Percentiles rank a stretch among this genome's conserved stretches.
phyloP scores from a whole-genome alignment of 371 early-diverging fungal species.

The Mucor circinelloides region DNA sequence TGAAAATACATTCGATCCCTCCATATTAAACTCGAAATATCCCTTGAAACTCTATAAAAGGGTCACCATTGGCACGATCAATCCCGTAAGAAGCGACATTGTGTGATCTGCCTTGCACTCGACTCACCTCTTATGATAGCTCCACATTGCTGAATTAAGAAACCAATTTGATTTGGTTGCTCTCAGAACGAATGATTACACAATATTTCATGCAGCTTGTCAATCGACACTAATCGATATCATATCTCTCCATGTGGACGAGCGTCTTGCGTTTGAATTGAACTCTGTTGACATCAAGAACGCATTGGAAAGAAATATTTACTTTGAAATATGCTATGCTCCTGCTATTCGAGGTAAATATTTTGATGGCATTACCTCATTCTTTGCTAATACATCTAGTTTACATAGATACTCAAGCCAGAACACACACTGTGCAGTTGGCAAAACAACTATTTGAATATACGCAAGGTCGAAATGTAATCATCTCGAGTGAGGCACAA shows the following conservation, averaged over 20 bases:
- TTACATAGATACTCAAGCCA: conserved; percentile 31
- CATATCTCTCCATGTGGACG: conserved; percentile 72
- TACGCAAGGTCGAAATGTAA: conserved; percentile 23
- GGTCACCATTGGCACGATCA: conserved; percentile 31
- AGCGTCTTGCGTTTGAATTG: conserved; percentile 78
- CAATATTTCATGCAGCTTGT: conserved; percentile 75
- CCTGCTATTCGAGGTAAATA: conserved; percentile 71
- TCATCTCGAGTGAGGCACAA: conserved; percentile 39
- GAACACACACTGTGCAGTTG: conserved; percentile 29
- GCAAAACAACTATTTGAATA: conserved; percentile 29
- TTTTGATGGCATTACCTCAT: not conserved
- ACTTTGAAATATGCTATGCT: conserved; percentile 83
- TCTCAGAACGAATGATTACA: conserved; percentile 73
- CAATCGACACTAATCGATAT: conserved; percentile 75
- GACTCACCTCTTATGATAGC: not conserved
- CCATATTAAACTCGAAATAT: conserved; percentile 12
- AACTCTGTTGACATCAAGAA: conserved; percentile 51
- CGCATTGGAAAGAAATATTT: conserved; percentile 67
- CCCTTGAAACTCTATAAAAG: conserved; percentile 32
- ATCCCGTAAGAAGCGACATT: not conserved
- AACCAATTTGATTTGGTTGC: conserved; percentile 72
- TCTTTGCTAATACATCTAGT: not conserved
- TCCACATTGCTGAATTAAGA: conserved; percentile 8
- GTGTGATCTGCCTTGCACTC: not conserved
- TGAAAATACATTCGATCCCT: conserved; percentile 4